A percentile compares a stretch with the other conserved stretches of the same genome.
Conservation (phyloP, 768 basidiomycete species). For the Amanita thiersii region DNA sequence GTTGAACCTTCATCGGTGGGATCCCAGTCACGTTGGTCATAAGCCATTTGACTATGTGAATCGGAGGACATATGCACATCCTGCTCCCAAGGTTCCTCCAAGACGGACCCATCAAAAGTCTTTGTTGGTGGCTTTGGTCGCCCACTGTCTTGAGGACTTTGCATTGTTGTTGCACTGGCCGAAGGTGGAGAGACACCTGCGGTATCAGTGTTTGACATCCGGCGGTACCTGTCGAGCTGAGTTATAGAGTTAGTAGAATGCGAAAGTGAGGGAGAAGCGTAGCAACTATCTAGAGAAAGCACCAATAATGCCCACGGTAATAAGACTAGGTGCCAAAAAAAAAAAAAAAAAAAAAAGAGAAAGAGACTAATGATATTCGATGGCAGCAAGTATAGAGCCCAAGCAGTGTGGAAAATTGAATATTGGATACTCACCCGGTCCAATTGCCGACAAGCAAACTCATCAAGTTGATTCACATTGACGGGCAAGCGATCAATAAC, state of each 20-base stretch:
- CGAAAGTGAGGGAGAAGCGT: too few relatives aligned
- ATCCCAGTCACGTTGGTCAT: conserved; percentile 7
- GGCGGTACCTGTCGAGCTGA: conserved; percentile 44
- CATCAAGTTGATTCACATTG: conserved; percentile 66
- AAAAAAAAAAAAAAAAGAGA: conserved; percentile 3
- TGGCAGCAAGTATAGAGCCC: neutral
- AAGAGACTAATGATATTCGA: neutral
- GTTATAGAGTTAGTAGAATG: neutral
- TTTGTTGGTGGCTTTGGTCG: conserved; percentile 18
- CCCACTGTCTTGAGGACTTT: conserved; percentile 14
- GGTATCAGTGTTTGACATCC: conserved; percentile 24
- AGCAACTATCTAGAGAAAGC: neutral
- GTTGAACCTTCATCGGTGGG: conserved; percentile 4
- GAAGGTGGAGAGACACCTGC: conserved; percentile 11
- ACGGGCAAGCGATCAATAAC: conserved; percentile 77
- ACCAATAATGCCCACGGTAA: neutral
- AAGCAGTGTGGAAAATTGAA: conserved; percentile 5
- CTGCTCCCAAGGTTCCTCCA: conserved; percentile 3
- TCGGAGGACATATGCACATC: neutral
- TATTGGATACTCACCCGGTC: conserved; percentile 65
- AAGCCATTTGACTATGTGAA: neutral
- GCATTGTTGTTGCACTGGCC: conserved; percentile 7
- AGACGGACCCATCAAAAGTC: conserved; percentile 14
- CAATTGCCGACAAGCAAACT: conserved; percentile 83
- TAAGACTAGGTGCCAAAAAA: neutral